Base-by-base conservation (phyloP, 163 green algal genomes). In the Scenedesmus sp. region DNA sequence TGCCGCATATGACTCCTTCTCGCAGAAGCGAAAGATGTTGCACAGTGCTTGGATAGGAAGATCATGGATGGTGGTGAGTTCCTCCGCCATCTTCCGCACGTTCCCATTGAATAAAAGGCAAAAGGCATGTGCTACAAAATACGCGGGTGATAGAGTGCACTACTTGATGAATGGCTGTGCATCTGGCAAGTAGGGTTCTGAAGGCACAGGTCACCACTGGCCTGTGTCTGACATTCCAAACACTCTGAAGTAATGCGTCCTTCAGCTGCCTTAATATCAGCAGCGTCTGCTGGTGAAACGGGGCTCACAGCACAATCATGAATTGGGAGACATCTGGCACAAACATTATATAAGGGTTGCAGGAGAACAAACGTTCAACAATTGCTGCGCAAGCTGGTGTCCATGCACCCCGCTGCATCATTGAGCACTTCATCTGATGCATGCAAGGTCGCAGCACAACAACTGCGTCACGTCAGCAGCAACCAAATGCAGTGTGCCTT, bases 401-500 rank as follows among this genome's bases (percentile, higher is more conserved):
- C 46, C 40, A 49, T 76, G 82, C 53, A 87, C 82, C 70, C 68
- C 82, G 7, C 65, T 76, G 65, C 65, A 76, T 76, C 65, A 76
- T 76, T 76, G 65, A 76, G 65, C 65, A 76, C 65, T 76, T 76
- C 65, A 76, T 76, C 65, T 76, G 65, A 76, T 76, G 65, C 65
- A 76, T 76, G 65, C 68, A 78, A 40, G 49, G n/a, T 33, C 35
- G 35, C 82, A 87, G 82, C 46, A 85, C 35, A 7, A 33, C 79
- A 65, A 24, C 79, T 85, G 79, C 79, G 68, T 56, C 79, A 33
- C 79, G n/a, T n/a, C n/a, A 85, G 42, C 79, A 85, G 30, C 79
- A 85, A 37, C 42, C 42, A 7, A 37, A 61, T 68, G 42, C 46
- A 9, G n/a, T n/a, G n/a, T n/a, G n/a, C n/a, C n/a, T n/a, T n/a